A percentile compares a stretch with the other conserved stretches of the same genome.
Evolutionary conservation across 2,329 filamentous ascomycete species (phyloP).

Genomic region (Conoideocrella luteorostrata): DNA sequence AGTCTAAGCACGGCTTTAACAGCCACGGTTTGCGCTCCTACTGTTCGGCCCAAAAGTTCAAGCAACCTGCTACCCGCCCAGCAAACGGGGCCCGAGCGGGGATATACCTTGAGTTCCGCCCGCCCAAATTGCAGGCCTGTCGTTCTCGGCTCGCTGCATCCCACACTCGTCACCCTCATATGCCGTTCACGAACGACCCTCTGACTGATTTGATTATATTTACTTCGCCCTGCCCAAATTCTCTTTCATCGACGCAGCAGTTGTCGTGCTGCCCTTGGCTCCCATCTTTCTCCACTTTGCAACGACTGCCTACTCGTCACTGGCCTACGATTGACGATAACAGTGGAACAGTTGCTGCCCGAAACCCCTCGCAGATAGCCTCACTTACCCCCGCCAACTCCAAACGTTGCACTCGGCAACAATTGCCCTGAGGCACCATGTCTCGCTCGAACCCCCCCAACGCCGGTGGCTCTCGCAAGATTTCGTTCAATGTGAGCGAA

Average conservation of each 20-base stretch:
- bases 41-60: too few species aligned
- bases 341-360: not conserved
- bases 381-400: constrained; percentile 3
- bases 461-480: constrained; percentile 72
- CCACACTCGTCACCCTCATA: constrained; percentile 2
- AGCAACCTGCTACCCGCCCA: too few species aligned
- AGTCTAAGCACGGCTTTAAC: too few species aligned
- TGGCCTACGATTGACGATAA: not conserved
- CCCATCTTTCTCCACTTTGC: too few species aligned
- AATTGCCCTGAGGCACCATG: constrained; percentile 33
- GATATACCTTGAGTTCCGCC: constrained; percentile 6
- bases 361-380: constrained; percentile 1
- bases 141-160: constrained; percentile 2
- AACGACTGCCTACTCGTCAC: not conserved
- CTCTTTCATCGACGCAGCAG: too few species aligned
- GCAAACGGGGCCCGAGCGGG: constrained; percentile 11
- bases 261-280: too few species aligned
- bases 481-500: constrained; percentile 99
- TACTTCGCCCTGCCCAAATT: not conserved
- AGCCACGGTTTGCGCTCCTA: too few species aligned
- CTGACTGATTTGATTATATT: not conserved
- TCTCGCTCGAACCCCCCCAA: constrained; percentile 52
- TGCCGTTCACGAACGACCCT: not conserved
- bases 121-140: constrained; percentile 4
- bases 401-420: not conserved